Conservation (phyloP, 768 basidiomycete species). For the Boletus speciosus region DNA sequence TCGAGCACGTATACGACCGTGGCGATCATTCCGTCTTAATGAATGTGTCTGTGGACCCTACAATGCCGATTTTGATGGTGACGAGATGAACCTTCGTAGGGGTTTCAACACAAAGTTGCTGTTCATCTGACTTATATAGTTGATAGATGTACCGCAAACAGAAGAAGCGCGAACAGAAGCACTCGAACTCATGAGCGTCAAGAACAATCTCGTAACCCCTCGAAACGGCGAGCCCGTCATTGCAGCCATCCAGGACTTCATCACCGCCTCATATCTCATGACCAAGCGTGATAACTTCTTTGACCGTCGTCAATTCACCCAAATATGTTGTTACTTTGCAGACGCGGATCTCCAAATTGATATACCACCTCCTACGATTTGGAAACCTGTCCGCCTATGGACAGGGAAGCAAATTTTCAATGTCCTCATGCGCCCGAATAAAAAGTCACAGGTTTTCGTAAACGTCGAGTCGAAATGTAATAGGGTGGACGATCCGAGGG, state of each 20-base stretch:
- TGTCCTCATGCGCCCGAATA: slow-evolving; percentile 93
- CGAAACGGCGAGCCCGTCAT: slow-evolving; percentile 99
- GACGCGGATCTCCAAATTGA: slow-evolving; percentile 93
- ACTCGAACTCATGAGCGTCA: slow-evolving; percentile 94
- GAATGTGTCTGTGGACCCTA: slow-evolving; percentile 99
- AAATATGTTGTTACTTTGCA: slow-evolving; percentile 91
- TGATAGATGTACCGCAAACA: slow-evolving; percentile 92
- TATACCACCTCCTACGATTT: slow-evolving; percentile 90
- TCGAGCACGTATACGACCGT: slow-evolving; percentile 91
- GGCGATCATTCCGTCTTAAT: slow-evolving; percentile 95
- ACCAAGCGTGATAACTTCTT: slow-evolving; percentile 92
- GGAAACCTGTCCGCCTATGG: slow-evolving; percentile 92
- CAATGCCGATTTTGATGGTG: slow-evolving; percentile 99
- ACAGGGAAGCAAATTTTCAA: slow-evolving; percentile 99
- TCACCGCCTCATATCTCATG: slow-evolving; percentile 95
- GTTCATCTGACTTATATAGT: slow-evolving; percentile 1
- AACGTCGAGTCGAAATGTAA: slow-evolving; percentile 97
- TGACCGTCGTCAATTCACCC: slow-evolving; percentile 91
- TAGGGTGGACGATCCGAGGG: slow-evolving; percentile 75
- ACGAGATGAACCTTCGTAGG: slow-evolving; percentile 99
- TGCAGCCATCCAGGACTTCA: slow-evolving; percentile 99
- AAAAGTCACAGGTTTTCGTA: slow-evolving; percentile 73
- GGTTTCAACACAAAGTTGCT: slow-evolving; percentile 1
- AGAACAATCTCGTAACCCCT: slow-evolving; percentile 95
- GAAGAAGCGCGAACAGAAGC: slow-evolving; percentile 98